Base-by-base conservation (phyloP, 163 green algal genomes). In the Scenedesmus sp. region DNA sequence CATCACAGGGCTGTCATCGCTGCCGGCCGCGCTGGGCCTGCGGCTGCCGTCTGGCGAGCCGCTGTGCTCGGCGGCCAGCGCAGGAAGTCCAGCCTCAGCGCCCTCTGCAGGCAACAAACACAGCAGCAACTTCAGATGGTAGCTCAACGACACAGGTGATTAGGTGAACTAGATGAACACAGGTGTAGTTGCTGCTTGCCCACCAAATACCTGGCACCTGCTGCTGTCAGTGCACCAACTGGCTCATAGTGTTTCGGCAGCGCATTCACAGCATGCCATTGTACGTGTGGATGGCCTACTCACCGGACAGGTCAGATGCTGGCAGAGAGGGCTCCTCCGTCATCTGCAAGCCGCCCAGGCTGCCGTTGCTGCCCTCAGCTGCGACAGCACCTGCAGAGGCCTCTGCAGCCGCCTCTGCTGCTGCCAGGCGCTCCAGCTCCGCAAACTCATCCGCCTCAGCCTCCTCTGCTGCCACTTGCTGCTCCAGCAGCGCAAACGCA, bases 381-480 rank as follows among this genome's bases (percentile, higher is more conserved):
- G 52, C 81, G 9, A 57, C 18, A 86, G 55, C 15, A 55, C 34
- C 74, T 18, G n/a, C 74, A 56, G 10, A 13, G n/a, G 7, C 74
- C 5, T 86, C 81, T 52, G 81, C 83, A 46, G 26, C 56, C 23
- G 70, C 70, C 70, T 79, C 34, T n/a, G 12, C 76, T 57, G 34
- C 76, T 57, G 34, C 76, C 2, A 84, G 2, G 3, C 16, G 52
- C 81, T 66, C 34, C 6, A 86, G 55, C 52, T 67, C 54, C 8
- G 54, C 81, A 66, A 64, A 34, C 23, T 62, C 81, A 16, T 86
- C 81, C 16, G 54, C 83, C 83, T 74, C 83, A 57, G 83, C 59
- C 4, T 52, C n/a, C n/a, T 54, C 83, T 76, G 59, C 56, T 55
- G 23, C 70, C 70, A 79, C 34, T 34, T 84, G 34, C 76, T 84